Conservation (phyloP, 108 stramenopile species). For the Poteriospumella lacustris region DNA sequence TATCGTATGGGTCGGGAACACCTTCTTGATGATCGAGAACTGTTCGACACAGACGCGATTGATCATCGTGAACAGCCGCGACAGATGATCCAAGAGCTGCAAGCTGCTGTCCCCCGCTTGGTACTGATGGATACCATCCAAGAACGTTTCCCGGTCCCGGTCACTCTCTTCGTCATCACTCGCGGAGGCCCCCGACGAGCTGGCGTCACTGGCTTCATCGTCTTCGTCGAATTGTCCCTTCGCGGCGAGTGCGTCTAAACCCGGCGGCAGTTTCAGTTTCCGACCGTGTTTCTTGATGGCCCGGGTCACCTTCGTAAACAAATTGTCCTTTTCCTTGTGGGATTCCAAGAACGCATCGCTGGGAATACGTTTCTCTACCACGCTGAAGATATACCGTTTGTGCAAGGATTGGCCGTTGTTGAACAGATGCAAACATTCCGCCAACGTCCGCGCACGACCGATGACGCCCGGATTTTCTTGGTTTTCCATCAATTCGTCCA, state of each 20-base stretch:
- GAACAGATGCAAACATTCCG: conserved; percentile 19
- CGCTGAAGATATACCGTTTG: conserved; percentile 21
- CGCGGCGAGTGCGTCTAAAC: too few relatives aligned
- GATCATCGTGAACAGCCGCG: conserved; percentile 24
- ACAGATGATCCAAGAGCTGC: conserved; percentile 2
- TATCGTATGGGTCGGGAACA: conserved; percentile 18
- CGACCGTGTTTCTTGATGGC: too few relatives aligned
- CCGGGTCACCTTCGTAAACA: too few relatives aligned
- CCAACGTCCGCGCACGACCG: neutral
- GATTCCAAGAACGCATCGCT: neutral
- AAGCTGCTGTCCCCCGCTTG: neutral
- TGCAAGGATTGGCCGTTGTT: neutral
- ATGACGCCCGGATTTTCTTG: neutral
- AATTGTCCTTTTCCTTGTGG: too few relatives aligned
- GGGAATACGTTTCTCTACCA: conserved; percentile 13
- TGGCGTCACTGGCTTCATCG: too few relatives aligned
- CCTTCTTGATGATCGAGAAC: conserved; percentile 28
- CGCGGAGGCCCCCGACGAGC: neutral
- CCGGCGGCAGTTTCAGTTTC: too few relatives aligned
- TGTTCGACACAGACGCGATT: conserved; percentile 24
- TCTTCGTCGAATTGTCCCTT: too few relatives aligned
- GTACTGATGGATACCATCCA: too few relatives aligned
- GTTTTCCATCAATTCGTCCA: neutral
- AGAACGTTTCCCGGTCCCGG: too few relatives aligned
- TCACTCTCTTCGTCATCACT: conserved; percentile 11